These are phyloP conservation scores for Postia placenta DNA, from an alignment of 768 basidiomycete genomes.

Conservation along the genomic window DNA sequence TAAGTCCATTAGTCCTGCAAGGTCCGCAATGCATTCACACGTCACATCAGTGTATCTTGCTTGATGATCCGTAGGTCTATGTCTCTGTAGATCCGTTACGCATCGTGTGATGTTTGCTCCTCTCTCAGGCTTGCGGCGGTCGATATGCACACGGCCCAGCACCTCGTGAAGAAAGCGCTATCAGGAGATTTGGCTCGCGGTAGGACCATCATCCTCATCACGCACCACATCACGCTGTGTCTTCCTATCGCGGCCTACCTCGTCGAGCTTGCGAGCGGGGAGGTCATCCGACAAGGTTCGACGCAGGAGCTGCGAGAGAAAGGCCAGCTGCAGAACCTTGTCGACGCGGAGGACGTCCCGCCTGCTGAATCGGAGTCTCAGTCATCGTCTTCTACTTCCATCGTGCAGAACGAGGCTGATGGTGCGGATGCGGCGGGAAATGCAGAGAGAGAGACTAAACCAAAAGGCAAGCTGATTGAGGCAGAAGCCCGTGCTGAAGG, in stretches of 20 bases:
- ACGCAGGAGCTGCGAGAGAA: constrained; percentile 39
- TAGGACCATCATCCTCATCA: constrained; percentile 77
- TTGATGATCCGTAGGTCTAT: constrained; percentile 63
- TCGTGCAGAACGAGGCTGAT: constrained; percentile 32
- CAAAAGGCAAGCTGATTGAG: constrained; percentile 51
- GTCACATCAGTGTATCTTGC: constrained; percentile 41
- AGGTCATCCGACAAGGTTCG: constrained; percentile 43
- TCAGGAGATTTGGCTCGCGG: constrained; percentile 52
- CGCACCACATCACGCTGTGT: constrained; percentile 74
- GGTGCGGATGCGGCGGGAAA: constrained; percentile 3
- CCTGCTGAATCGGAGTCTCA: constrained; percentile 9
- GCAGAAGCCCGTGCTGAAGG: constrained; percentile 64
- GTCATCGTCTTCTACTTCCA: constrained; percentile 7
- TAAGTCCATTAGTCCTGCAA: constrained; percentile 17
- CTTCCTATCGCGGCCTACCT: constrained; percentile 63
- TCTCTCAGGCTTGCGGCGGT: constrained; percentile 55
- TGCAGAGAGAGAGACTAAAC: background rate
- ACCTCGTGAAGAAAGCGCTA: constrained; percentile 60
- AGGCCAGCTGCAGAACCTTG: constrained; percentile 39
- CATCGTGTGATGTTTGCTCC: background rate
- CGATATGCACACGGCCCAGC: constrained; percentile 72
- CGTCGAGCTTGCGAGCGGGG: constrained; percentile 51
- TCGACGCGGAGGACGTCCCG: constrained; percentile 27
- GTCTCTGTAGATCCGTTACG: constrained; percentile 7
- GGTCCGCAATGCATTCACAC: background rate